Evolutionary conservation across 441 rosid genomes (phyloP).

Genomic region (Adansonia madagascariensis): DNA sequence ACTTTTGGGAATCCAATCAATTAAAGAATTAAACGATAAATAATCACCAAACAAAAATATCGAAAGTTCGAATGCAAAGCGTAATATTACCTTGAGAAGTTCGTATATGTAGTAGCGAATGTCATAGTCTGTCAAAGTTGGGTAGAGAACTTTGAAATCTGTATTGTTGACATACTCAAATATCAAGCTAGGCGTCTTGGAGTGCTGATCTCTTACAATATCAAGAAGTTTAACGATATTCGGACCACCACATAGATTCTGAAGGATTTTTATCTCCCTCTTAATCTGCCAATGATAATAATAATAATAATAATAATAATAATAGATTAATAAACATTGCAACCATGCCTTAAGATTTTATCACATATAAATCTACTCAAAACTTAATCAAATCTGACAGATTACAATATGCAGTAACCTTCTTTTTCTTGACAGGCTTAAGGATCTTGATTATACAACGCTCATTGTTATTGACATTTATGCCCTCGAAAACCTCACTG

Average conservation of each 20-base stretch:
- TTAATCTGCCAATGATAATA: slow-evolving; percentile 59
- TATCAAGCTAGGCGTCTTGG: slow-evolving; percentile 94
- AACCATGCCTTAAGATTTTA: not conserved
- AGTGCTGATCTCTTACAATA: slow-evolving; percentile 90
- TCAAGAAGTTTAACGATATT: slow-evolving; percentile 85
- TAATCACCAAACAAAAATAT: not conserved
- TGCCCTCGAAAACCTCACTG: slow-evolving; percentile 91
- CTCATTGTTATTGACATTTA: slow-evolving; percentile 79
- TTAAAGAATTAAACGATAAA: not conserved
- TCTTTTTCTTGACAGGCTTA: slow-evolving; percentile 96
- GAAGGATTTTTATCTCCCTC: slow-evolving; percentile 94
- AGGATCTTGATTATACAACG: slow-evolving; percentile 90
- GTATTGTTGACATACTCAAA: slow-evolving; percentile 93
- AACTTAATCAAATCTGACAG: not conserved
- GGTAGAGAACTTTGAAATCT: slow-evolving; percentile 89
- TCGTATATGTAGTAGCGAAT: slow-evolving; percentile 93
- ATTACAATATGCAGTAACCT: slow-evolving; percentile 45
- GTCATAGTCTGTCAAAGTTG: slow-evolving; percentile 95
- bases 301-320: slow-evolving; percentile 8
- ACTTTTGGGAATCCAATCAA: not conserved
- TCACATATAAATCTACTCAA: not conserved
- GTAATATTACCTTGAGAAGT: slow-evolving; percentile 76
- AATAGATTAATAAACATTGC: slow-evolving; percentile 16
- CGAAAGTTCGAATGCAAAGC: not conserved
- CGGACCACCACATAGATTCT: slow-evolving; percentile 90